A percentile compares a stretch with the other conserved stretches of the same genome.
Evolutionary conservation across 2,329 filamentous ascomycete species (phyloP).

Genomic region (Mycosphaerella sp.): DNA sequence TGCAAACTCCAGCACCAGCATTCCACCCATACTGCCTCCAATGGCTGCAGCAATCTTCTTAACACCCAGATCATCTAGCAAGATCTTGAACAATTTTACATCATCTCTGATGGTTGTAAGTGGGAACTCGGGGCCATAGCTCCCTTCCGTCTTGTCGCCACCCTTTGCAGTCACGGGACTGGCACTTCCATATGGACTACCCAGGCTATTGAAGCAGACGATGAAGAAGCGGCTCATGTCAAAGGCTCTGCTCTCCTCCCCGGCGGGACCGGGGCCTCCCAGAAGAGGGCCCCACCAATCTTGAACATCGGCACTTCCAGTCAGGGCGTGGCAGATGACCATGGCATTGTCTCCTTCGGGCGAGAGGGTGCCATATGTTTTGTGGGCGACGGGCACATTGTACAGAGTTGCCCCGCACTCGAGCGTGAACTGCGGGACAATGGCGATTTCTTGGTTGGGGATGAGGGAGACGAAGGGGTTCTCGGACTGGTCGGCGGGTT

Average conservation of each 20-base stretch:
- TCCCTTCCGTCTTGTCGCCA: constrained; percentile 64
- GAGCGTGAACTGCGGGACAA: constrained; percentile 83
- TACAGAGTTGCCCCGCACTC: constrained; percentile 80
- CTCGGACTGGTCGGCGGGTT: constrained; percentile 59
- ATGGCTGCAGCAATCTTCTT: constrained; percentile 71
- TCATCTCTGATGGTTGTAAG: constrained; percentile 93
- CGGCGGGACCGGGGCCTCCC: constrained; percentile 61
- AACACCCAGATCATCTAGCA: constrained; percentile 75
- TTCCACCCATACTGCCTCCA: constrained; percentile 79
- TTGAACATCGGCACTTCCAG: constrained; percentile 74
- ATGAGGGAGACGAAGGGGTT: constrained; percentile 87
- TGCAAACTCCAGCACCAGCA: constrained; percentile 87
- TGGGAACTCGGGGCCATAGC: constrained; percentile 93
- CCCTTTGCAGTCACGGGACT: constrained; percentile 85
- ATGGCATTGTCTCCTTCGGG: constrained; percentile 55
- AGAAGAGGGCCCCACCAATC: constrained; percentile 87
- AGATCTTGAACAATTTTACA: constrained; percentile 75
- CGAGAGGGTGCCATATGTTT: constrained; percentile 54
- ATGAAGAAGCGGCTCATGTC: constrained; percentile 79
- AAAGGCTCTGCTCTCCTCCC: constrained; percentile 50
- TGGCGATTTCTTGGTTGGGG: constrained; percentile 77
- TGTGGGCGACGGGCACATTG: constrained; percentile 66
- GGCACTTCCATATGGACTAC: constrained; percentile 80
- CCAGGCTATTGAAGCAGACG: constrained; percentile 78
- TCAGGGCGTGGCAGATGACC: constrained; percentile 75